Evolutionary conservation across 2,329 filamentous ascomycete genomes (phyloP), one percentile per base, ranked within the genome.

Genomic region (Neofusicoccum sp.): DNA sequence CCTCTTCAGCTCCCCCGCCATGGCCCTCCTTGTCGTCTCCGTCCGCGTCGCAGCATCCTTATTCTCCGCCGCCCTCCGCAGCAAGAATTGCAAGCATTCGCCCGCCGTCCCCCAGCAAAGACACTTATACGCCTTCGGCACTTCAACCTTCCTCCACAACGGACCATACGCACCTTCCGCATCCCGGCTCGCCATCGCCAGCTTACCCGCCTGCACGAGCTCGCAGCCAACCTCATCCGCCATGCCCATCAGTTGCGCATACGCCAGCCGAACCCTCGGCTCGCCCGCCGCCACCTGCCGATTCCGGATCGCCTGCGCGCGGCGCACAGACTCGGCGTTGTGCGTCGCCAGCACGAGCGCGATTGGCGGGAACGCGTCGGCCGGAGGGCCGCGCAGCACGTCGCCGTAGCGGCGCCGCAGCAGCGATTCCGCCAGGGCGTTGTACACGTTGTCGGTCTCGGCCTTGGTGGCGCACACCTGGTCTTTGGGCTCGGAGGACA

Each of bases 211-310:
- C 0, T 70, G 48, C 29, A 76, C 61, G 9, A 76, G 59, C 22
- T 72, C 79, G 65, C 84, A 84, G 65, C 90, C 93, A 52, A 97
- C 87, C 73, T 97, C 93, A 70, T 97, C 94, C 0, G 94, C 94
- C 94, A 98, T 98, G 34, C 94, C 93, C 80, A 95, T 91, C 1
- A 97, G 85, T 78, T 97, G 93, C 2, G 89, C 91, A 73, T 91
- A 93, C 11, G 73, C 71, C 1, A 76, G 65, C 71, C 43, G 74
- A 48, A 85, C 81, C 22, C 81, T 71, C 1, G 49, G 33, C 9
- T 33, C 43, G 9, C 74, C 69, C 70, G 69, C 70, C 61, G 79
- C 76, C 28, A 83, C 80, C 1, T 83, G 83, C 76, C 66, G 61
- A 74, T 70, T 14, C 84, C 85, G 28, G 44, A 77, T 78, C 44